A percentile compares a stretch with the other conserved stretches of the same genome.
Conservation (phyloP, 1,284 basidiomycete species). For the Cutaneotrichosporon daszewskae region DNA sequence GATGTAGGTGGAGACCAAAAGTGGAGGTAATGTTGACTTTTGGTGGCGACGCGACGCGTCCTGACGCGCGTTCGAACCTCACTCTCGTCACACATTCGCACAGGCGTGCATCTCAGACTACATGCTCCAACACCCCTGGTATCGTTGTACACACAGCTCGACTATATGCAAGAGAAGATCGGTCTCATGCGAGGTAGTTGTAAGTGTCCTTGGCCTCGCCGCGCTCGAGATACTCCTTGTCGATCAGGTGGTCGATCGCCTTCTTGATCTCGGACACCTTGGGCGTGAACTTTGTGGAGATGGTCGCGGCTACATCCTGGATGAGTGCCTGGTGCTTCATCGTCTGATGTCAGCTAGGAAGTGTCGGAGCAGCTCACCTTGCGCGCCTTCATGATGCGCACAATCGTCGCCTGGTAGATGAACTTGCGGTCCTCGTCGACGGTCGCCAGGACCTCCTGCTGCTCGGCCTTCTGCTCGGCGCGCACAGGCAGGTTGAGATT, state of each 20-base stretch:
- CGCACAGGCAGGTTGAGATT: slow-evolving; percentile 92
- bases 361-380: too few species aligned
- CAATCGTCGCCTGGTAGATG: slow-evolving; percentile 94
- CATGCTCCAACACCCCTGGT: too few species aligned
- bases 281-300: slow-evolving; percentile 54
- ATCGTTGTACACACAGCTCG: too few species aligned
- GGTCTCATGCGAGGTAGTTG: neutral
- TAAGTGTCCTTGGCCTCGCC: slow-evolving; percentile 59
- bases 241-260: slow-evolving; percentile 95
- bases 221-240: slow-evolving; percentile 96
- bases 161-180: neutral
- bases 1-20: too few species aligned
- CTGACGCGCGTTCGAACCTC: too few species aligned
- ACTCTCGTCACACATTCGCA: too few species aligned
- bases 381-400: slow-evolving; percentile 96
- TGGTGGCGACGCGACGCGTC: too few species aligned
- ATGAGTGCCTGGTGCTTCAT: slow-evolving; percentile 95
- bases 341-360: slow-evolving; percentile 55
- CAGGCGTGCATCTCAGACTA: too few species aligned
- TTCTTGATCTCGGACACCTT: slow-evolving; percentile 50
- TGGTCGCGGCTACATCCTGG: slow-evolving; percentile 86
- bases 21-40: too few species aligned
- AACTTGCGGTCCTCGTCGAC: slow-evolving; percentile 98
- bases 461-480: slow-evolving; percentile 88
- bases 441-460: slow-evolving; percentile 83